Evolutionary conservation across 768 basidiomycete genomes (phyloP), one percentile per base, ranked within the genome.

Genomic region (Amanita inopinata): DNA sequence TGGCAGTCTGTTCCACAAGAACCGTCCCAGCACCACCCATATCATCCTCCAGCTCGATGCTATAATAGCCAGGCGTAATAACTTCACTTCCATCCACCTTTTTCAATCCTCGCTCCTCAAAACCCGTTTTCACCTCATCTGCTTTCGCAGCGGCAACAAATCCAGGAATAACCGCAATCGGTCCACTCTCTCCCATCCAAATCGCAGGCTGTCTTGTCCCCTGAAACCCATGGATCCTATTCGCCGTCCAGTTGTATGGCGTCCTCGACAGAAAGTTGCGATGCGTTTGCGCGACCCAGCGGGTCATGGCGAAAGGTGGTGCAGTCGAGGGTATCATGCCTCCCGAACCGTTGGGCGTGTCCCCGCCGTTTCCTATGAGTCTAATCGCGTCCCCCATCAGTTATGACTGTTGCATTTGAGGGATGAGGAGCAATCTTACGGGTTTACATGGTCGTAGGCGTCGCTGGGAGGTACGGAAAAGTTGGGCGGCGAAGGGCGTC

Each of bases 121-220:
- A 83, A 3, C 63, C 63, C 6, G 69, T 61, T 30, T 68, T 67
- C 1, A 85, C 62, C n/a, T 23, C 6, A 52, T 38, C 19, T 22
- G n/a, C 23, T 18, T 30, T 14, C 24, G 41, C 43, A 22, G 45
- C 44, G n/a, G 23, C 5, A 33, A 63, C 59, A 2, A 66, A 59
- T 4, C 83, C 82, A 8, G 83, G 81, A 20, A 70, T 67, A 18
- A 86, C 64, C 3, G 73, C 65, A 2, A 78, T 72, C 35, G 74
- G 73, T 0, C 73, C 83, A 48, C 76, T 83, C 51, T 84, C 83
- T 2, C 81, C 86, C 85, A 90, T 89, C 86, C 85, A 89, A 27
- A 90, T 88, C 0, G 87, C 87, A 8, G 86, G 85, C 50, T 87
- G 87, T 41, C 85, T 77, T 3, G 86, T 88, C 3, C 74, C 85